Evolutionary conservation across 2,329 filamentous ascomycete genomes (phyloP).

Genomic region (Aureobasidium uvarum): DNA sequence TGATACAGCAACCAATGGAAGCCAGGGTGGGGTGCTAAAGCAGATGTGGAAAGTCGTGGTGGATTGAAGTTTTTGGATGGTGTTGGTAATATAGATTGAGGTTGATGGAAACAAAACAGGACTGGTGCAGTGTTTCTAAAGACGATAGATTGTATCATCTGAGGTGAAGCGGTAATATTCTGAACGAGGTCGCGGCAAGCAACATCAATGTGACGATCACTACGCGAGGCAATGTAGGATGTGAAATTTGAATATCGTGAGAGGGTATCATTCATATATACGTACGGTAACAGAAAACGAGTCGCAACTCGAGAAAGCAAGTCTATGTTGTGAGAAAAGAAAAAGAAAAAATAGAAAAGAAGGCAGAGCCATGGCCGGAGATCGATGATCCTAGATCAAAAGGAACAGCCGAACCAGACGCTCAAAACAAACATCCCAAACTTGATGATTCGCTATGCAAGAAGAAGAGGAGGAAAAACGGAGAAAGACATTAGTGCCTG

Average conservation of each 20-base stretch:
- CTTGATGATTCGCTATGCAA: conserved; percentile 18
- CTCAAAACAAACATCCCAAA: neutral
- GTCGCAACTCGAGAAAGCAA: neutral
- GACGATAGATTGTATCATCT: too few relatives aligned
- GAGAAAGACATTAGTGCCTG: conserved; percentile 4
- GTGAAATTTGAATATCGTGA: neutral
- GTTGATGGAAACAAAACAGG: neutral
- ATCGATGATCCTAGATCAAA: neutral
- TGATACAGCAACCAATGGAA: neutral
- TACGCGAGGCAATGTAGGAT: neutral
- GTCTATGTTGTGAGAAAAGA: conserved; percentile 2
- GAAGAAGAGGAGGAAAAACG: conserved; percentile 6
- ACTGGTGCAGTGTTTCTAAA: too few relatives aligned
- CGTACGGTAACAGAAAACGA: neutral
- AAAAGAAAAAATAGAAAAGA: neutral
- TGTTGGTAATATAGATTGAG: neutral
- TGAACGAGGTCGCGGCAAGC: too few relatives aligned
- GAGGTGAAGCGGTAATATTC: too few relatives aligned
- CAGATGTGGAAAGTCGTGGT: neutral
- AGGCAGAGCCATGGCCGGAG: neutral
- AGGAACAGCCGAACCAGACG: neutral
- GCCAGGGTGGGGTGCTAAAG: neutral
- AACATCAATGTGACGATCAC: neutral
- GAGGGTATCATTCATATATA: conserved; percentile 21
- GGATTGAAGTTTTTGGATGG: neutral